Evolutionary conservation across 2,329 filamentous ascomycete genomes (phyloP).

Genomic region (Apiospora pterosperma): DNA sequence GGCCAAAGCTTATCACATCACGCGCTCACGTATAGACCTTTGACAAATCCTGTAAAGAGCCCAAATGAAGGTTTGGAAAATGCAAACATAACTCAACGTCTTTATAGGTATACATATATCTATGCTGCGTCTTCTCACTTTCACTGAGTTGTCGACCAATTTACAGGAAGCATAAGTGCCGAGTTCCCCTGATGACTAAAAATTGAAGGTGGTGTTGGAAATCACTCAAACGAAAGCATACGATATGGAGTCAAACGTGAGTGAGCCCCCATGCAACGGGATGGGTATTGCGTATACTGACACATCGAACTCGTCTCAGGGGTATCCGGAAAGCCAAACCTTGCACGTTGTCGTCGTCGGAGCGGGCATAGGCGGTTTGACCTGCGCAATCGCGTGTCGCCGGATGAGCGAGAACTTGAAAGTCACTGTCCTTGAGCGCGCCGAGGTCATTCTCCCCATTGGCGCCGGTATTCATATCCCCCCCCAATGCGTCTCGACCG

Average conservation of each 20-base stretch:
- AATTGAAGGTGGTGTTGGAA: background rate
- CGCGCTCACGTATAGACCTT: too few relatives aligned
- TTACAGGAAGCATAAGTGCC: background rate
- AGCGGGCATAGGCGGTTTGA: background rate
- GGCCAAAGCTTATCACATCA: background rate
- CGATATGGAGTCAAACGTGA: background rate
- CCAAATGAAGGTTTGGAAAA: too few relatives aligned
- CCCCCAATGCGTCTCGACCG: background rate
- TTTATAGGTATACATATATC: too few relatives aligned
- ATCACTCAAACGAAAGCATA: background rate
- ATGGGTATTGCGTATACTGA: background rate
- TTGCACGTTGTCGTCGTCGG: background rate
- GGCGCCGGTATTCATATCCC: background rate
- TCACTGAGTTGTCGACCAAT: background rate
- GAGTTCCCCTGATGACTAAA: background rate
- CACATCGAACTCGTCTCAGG: background rate
- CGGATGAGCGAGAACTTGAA: background rate
- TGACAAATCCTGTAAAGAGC: too few relatives aligned
- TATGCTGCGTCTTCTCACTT: too few relatives aligned
- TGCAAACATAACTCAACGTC: too few relatives aligned
- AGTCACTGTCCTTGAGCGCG: background rate
- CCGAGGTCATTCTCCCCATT: background rate
- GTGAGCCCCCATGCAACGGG: background rate
- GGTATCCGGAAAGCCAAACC: background rate
- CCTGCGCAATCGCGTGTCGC: background rate